phyloP scores from a whole-genome alignment of 768 basidiomycete species.

The Cystofilobasidium capitatum region DNA sequence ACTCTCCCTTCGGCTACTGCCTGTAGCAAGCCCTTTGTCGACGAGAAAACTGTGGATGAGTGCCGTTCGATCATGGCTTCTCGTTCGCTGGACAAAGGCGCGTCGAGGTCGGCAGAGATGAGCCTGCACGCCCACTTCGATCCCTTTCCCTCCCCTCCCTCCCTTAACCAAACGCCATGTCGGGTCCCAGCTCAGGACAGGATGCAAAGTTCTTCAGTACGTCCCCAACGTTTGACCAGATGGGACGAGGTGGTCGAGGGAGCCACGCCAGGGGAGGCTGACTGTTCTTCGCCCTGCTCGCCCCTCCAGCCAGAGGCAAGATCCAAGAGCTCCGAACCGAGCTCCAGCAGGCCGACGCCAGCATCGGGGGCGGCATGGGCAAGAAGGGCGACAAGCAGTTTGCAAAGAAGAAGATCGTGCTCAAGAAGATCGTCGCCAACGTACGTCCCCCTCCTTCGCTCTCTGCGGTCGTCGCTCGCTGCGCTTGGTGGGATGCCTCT shows the following conservation, averaged over 20 bases:
- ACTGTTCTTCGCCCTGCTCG: neutral
- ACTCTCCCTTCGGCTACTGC: too few species aligned
- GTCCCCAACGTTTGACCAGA: slow-evolving; percentile 13
- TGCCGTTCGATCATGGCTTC: too few species aligned
- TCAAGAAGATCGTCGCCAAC: slow-evolving; percentile 77
- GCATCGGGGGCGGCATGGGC: neutral
- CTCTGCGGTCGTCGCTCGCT: neutral
- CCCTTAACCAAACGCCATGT: neutral
- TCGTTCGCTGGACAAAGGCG: neutral
- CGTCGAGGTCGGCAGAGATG: neutral
- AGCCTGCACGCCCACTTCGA: neutral
- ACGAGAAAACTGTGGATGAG: too few species aligned
- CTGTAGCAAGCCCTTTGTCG: too few species aligned
- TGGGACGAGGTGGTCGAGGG: neutral
- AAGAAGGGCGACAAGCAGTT: slow-evolving; percentile 88
- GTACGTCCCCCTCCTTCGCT: slow-evolving; percentile 2
- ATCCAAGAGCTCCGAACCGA: slow-evolving; percentile 75
- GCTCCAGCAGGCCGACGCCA: slow-evolving; percentile 68
- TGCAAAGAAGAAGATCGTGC: slow-evolving; percentile 77
- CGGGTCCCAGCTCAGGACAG: slow-evolving; percentile 2
- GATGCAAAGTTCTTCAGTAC: slow-evolving; percentile 42
- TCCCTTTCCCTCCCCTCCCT: neutral
- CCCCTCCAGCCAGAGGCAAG: slow-evolving; percentile 37
- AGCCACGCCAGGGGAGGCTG: neutral
- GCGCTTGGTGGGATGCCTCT: neutral